Base-by-base conservation (phyloP, 768 basidiomycete genomes). In the Lepiota brunneoincarnata region DNA sequence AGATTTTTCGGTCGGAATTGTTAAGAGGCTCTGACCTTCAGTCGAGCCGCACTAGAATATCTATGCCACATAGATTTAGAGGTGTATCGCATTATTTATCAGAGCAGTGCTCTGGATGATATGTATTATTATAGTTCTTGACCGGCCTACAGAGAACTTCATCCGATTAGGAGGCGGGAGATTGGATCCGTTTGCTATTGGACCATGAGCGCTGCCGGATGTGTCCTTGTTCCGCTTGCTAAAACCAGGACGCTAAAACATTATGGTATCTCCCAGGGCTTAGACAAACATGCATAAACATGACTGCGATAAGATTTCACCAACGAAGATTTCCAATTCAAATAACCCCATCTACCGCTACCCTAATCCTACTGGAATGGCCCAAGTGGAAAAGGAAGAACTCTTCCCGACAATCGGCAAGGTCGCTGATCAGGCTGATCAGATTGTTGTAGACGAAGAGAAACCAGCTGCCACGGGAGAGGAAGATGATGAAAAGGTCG, bases 381-480 rank as follows among this genome's bases (percentile, higher is more conserved):
- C 31, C 7, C 31, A 9, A 31, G 7, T 9, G n/a, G 49, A 51
- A 24, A 42, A 54, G 20, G 18, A 56, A 20, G 56, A 73, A 49
- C 74, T 83, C 49, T 87, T 86, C 63, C 87, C 83, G 10, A 65
- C 75, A 20, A 81, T 89, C 37, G 82, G 84, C 5, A 65, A 77
- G 17, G 67, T 84, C 36, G 86, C 80, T 6, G 67, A 75, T 34
- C 67, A 75, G 57, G 70, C 80, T n/a, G 80, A 80, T 49, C 57
- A 64, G 14, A 24, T 45, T 2, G 47, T 49, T n/a, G 56, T 36
- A 5, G 51, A 55, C 39, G 49, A 52, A 24, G 49, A 48, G 54
- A 44, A 14, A 20, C 39, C 23, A 47, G 37, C 47, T 24, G 48
- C 21, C 12, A 47, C 31, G 6, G 64, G 62, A 24, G 70, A 67